Percentiles rank a stretch among this genome's conserved stretches.
These are phyloP conservation scores for Pachysolen tannophilus DNA, from an alignment of 805 yeast genomes.

Conservation along the genomic window DNA sequence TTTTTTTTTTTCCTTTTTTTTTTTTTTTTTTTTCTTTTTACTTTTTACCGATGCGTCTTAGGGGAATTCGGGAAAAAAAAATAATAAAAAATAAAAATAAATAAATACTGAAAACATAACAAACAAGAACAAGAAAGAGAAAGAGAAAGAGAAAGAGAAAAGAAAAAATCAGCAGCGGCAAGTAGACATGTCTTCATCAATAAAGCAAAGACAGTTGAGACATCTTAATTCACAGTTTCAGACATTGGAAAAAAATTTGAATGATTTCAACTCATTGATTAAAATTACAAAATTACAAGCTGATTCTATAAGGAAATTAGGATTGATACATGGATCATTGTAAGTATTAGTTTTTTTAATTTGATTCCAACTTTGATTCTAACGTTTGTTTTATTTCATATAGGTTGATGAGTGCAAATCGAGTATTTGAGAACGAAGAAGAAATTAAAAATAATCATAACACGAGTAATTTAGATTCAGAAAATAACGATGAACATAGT, in stretches of 20 bases:
- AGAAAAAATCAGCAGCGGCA: too few relatives aligned
- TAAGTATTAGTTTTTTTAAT: too few relatives aligned
- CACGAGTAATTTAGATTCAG: not conserved
- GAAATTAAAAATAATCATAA: not conserved
- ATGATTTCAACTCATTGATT: conserved; percentile 30
- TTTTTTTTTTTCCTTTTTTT: too few relatives aligned
- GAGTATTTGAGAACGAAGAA: conserved; percentile 5
- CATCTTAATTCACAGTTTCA: conserved; percentile 25
- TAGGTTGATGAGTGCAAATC: conserved; percentile 7
- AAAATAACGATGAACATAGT: not conserved
- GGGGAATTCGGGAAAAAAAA: too few relatives aligned
- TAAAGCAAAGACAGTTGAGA: conserved; percentile 25
- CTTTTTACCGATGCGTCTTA: too few relatives aligned
- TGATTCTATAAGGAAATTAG: conserved; percentile 31
- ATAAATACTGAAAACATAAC: too few relatives aligned
- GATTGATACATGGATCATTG: conserved; percentile 33
- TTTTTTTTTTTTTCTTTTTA: too few relatives aligned
- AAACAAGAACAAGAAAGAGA: too few relatives aligned
- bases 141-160: not conserved
- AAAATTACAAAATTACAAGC: conserved; percentile 30
- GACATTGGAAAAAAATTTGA: conserved; percentile 31
- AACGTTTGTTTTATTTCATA: too few relatives aligned
- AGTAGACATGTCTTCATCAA: conserved; percentile 6
- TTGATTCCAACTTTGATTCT: too few relatives aligned
- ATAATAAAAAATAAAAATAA: too few relatives aligned